phyloP scores from a whole-genome alignment of 2,329 filamentous ascomycete species.

The Aspergillus fumigatus region DNA sequence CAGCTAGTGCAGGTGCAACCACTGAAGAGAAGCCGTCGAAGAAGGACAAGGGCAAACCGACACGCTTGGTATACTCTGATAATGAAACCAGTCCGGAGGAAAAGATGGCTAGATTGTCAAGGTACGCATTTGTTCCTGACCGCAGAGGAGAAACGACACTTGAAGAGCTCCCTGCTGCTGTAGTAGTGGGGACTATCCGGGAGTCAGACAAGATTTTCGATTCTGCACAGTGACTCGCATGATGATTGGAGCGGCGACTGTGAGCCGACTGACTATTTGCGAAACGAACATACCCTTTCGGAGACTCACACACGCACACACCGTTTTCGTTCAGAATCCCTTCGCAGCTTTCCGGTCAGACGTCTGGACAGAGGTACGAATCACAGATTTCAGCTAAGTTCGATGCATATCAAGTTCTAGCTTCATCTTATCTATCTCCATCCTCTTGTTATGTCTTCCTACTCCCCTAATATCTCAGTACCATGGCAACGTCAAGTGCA shows the following conservation, averaged over 20 bases:
- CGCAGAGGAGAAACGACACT: slow-evolving; percentile 34
- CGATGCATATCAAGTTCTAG: slow-evolving; percentile 31
- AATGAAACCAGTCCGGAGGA: slow-evolving; percentile 80
- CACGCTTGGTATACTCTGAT: slow-evolving; percentile 75
- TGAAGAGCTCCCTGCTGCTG: slow-evolving; percentile 30
- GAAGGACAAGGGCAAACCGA: slow-evolving; percentile 63
- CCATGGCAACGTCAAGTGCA: slow-evolving; percentile 20
- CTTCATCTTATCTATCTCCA: slow-evolving; percentile 23
- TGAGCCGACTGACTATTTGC: background rate
- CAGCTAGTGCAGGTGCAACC: slow-evolving; percentile 42
- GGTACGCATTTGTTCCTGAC: slow-evolving; percentile 64
- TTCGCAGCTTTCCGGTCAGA: background rate
- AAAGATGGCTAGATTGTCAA: slow-evolving; percentile 73
- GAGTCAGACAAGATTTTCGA: slow-evolving; percentile 33
- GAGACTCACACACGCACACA: background rate
- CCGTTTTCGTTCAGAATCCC: background rate
- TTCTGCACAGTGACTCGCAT: slow-evolving; percentile 22
- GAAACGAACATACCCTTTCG: background rate
- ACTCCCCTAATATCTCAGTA: slow-evolving; percentile 32
- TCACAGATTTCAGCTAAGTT: slow-evolving; percentile 35
- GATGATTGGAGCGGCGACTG: slow-evolving; percentile 1
- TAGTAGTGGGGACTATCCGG: slow-evolving; percentile 30
- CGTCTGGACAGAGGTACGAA: slow-evolving; percentile 7
- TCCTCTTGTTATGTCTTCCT: slow-evolving; percentile 21
- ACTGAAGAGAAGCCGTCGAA: slow-evolving; percentile 60